Base-by-base conservation (phyloP, 176 grass and related monocot genomes). In the Avena eriantha region DNA sequence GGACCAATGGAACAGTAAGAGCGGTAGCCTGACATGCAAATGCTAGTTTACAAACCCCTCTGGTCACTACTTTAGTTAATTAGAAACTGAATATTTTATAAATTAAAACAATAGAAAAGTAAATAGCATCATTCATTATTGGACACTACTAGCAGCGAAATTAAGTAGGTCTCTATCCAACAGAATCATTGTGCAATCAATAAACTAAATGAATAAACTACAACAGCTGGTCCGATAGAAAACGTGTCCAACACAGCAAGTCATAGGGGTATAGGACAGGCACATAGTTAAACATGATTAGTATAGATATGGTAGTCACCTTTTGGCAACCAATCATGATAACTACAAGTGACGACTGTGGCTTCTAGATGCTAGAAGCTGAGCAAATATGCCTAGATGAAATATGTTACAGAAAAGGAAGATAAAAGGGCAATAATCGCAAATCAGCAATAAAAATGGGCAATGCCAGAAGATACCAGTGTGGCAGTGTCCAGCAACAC, bases 181-280 rank as follows among this genome's bases (percentile, higher is more conserved):
- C 63, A 22, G 5, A 71, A n/a, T n/a, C 45, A 8, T 19, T 76
- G 26, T 54, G 46, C 17, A 67, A 14, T 47, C 22, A 49, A 54
- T 79, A 43, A 75, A 57, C 39, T 59, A 23, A 34, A n/a, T 63
- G n/a, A 35, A 63, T 39, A 50, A 78, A 80, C 18, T 70, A 78
- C 11, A 56, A 15, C 19, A 9, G 45, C 12, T 46, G 6, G 33
- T 83, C 55, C 45, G 54, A 83, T 82, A 65, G 2, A 29, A 68
- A 76, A 66, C 3, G 51, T 33, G 48, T 19, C 41, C n/a, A 31
- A n/a, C 13, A 66, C 31, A 21, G 75, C 0, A 26, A 34, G 18
- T 46, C n/a, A 21, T 85, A 63, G 12, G 13, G 19, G 3, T 17
- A 65, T 26, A 73, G 13, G 16, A 11, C 41, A 90, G n/a, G 7